Evolutionary conservation across 768 basidiomycete genomes (phyloP).

Genomic region (Holtermanniella nyarrowii): DNA sequence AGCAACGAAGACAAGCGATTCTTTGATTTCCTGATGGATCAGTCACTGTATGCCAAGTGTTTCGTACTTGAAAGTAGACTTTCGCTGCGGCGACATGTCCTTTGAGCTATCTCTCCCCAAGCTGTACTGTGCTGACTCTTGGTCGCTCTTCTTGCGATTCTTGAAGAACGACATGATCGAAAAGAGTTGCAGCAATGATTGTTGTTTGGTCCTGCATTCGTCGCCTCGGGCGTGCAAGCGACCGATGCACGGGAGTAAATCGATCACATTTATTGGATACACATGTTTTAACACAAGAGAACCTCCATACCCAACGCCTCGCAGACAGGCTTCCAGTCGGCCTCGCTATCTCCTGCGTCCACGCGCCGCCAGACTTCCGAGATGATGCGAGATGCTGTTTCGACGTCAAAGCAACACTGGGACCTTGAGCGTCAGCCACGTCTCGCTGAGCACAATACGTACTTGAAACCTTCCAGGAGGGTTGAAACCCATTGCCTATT

Average conservation of each 20-base stretch:
- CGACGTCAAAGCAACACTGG: conserved; percentile 38
- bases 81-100: too few species aligned
- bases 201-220: too few species aligned
- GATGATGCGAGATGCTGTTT: conserved; percentile 31
- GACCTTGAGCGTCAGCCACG: conserved; percentile 7
- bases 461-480: conserved; percentile 35
- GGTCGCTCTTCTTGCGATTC: background rate
- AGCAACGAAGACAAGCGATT: conserved; percentile 31
- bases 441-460: conserved; percentile 9
- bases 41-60: background rate
- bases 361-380: conserved; percentile 29
- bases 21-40: conserved; percentile 10
- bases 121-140: background rate
- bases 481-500: conserved; percentile 29
- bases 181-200: too few species aligned
- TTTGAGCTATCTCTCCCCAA: too few species aligned
- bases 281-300: conserved; percentile 13
- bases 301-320: conserved; percentile 29
- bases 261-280: too few species aligned
- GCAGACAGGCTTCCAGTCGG: conserved; percentile 33
- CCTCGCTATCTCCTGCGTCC: conserved; percentile 18
- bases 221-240: too few species aligned
- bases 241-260: too few species aligned
- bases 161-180: background rate
- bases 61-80: too few species aligned